Conservation (phyloP, 163 green algal genomes). For the Trebouxiophyceae sp. region DNA sequence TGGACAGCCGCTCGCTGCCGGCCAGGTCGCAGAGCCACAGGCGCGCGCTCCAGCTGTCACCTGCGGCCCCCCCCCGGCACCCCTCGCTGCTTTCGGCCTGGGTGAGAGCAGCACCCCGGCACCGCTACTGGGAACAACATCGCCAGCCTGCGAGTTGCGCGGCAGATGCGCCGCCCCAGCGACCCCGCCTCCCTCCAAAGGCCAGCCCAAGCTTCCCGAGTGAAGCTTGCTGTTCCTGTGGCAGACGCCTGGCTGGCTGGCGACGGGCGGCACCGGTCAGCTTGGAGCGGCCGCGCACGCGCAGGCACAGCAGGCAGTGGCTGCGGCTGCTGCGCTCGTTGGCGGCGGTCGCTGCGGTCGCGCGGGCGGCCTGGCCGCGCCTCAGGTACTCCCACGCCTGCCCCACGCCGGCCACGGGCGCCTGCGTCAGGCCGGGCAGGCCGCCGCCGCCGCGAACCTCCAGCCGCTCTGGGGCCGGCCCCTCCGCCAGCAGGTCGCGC, state of each 20-base stretch:
- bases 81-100: too few relatives aligned
- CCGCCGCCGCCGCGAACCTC: slow-evolving; percentile 26
- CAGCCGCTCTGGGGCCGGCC: slow-evolving; percentile 2
- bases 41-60: slow-evolving; percentile 14
- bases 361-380: slow-evolving; percentile 45
- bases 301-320: slow-evolving; percentile 61
- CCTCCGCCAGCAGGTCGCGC: slow-evolving; percentile 23
- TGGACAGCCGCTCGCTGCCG: slow-evolving; percentile 32
- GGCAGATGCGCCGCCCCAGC: too few relatives aligned
- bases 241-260: too few relatives aligned
- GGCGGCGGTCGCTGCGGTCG: slow-evolving; percentile 57
- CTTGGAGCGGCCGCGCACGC: slow-evolving; percentile 19
- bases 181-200: too few relatives aligned
- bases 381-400: slow-evolving; percentile 71
- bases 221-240: too few relatives aligned
- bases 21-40: slow-evolving; percentile 21
- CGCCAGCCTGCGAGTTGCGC: too few relatives aligned
- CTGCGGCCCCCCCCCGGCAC: too few relatives aligned
- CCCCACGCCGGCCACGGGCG: slow-evolving; percentile 36
- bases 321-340: slow-evolving; percentile 56
- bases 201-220: too few relatives aligned
- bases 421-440: slow-evolving; percentile 8
- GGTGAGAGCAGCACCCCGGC: too few relatives aligned
- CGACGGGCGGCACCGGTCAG: slow-evolving; percentile 18
- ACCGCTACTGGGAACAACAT: too few relatives aligned